Evolutionary conservation across 352 stramenopile species (phyloP).

Genomic region (Phytophthora citrophthora): DNA sequence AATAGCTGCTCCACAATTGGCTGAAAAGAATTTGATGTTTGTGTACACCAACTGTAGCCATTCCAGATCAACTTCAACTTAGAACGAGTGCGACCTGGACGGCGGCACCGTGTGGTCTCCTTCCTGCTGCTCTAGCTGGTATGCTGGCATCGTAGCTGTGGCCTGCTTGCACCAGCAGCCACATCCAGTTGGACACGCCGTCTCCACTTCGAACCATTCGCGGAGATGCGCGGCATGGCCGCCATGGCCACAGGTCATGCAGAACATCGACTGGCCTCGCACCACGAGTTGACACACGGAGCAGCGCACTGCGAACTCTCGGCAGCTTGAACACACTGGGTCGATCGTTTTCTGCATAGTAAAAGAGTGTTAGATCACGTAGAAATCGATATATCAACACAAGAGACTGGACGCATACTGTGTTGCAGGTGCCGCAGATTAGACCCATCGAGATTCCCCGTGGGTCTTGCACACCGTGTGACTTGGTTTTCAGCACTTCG

Average conservation of each 20-base stretch:
- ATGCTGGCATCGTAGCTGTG: conserved; percentile 51
- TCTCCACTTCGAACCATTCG: conserved; percentile 81
- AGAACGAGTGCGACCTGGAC: conserved; percentile 81
- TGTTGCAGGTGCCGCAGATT: conserved; percentile 68
- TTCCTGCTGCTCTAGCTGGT: conserved; percentile 31
- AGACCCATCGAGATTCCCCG: conserved; percentile 68
- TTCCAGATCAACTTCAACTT: conserved; percentile 15
- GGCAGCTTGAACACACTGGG: conserved; percentile 66
- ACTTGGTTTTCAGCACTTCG: conserved; percentile 76
- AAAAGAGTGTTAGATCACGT: neutral
- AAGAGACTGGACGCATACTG: conserved; percentile 36
- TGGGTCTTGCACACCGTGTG: conserved; percentile 34
- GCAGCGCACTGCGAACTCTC: conserved; percentile 81
- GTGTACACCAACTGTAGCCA: conserved; percentile 25
- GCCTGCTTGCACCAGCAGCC: conserved; percentile 88
- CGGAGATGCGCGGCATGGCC: conserved; percentile 75
- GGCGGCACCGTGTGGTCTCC: conserved; percentile 36
- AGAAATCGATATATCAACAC: neutral
- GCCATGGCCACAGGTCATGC: conserved; percentile 84
- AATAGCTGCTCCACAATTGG: conserved; percentile 23
- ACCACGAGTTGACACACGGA: conserved; percentile 86
- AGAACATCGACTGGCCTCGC: conserved; percentile 87
- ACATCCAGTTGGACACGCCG: conserved; percentile 79
- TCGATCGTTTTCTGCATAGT: conserved; percentile 53
- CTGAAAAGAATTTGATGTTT: neutral